Evolutionary conservation across 108 stramenopile species (phyloP).

Genomic region (Nitzschia sp.): DNA sequence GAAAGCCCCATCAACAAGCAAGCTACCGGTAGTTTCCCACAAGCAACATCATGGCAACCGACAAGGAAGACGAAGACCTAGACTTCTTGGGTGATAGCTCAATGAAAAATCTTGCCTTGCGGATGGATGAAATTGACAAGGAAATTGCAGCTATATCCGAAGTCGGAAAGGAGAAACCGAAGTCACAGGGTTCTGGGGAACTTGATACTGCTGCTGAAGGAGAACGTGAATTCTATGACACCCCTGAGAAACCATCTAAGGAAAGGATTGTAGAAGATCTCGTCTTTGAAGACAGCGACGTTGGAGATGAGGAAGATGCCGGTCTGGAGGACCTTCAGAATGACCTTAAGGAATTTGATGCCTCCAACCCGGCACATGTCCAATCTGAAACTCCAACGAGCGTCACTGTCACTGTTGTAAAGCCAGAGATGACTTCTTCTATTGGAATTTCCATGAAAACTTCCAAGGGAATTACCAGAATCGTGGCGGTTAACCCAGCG

Average conservation of each 20-base stretch:
- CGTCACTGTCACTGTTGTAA: constrained; percentile 8
- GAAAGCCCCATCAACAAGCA: too few species aligned
- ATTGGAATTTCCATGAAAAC: constrained; percentile 31
- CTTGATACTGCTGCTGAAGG: not conserved
- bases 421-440: not conserved
- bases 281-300: constrained; percentile 9
- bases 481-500: not conserved
- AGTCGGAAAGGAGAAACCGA: not conserved
- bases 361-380: not conserved
- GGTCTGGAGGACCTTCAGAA: constrained; percentile 18
- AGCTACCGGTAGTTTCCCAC: too few species aligned
- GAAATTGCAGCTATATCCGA: constrained; percentile 11
- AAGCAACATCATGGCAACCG: not conserved
- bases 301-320: constrained; percentile 14
- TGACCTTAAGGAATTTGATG: constrained; percentile 18
- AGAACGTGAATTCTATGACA: constrained; percentile 2
- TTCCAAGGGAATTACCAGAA: constrained; percentile 8
- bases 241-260: not conserved
- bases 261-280: not conserved
- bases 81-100: constrained; percentile 16
- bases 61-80: constrained; percentile 5
- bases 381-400: not conserved
- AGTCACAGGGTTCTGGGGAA: not conserved
- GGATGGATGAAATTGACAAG: constrained; percentile 25
- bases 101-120: constrained; percentile 18